phyloP scores from a whole-genome alignment of 176 grass and related monocot species.

The Melocanna baccifera region DNA sequence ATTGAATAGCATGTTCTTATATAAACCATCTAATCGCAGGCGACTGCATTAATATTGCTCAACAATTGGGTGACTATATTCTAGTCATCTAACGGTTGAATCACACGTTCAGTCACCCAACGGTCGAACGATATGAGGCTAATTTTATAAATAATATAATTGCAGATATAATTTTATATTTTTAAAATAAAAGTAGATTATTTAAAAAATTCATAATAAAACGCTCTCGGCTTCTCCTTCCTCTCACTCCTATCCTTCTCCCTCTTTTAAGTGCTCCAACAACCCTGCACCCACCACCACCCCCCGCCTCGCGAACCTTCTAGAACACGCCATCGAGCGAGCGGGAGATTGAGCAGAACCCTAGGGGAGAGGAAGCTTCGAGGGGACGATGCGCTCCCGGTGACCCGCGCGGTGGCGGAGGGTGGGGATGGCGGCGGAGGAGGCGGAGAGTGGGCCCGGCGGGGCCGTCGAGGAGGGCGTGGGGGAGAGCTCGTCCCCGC shows the following conservation, averaged over 20 bases:
- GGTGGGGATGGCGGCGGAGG: slow-evolving; percentile 26
- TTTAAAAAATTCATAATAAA: no score
- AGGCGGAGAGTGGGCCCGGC: not conserved
- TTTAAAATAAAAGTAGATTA: no score
- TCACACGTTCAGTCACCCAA: no score
- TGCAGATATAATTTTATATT: no score
- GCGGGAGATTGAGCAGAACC: slow-evolving; percentile 10
- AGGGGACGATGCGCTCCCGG: slow-evolving; percentile 29
- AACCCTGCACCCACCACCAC: not conserved
- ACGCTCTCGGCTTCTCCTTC: slow-evolving; percentile 9
- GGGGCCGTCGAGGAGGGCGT: slow-evolving; percentile 77
- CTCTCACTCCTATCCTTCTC: slow-evolving; percentile 26
- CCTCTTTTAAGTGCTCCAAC: not conserved
- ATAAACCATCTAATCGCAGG: no score
- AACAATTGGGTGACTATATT: no score
- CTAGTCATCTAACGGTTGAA: no score
- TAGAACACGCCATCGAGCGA: slow-evolving; percentile 20
- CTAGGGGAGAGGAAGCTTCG: not conserved
- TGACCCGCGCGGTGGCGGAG: slow-evolving; percentile 3
- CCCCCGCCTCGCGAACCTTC: slow-evolving; percentile 28
- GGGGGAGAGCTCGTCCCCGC: slow-evolving; percentile 91
- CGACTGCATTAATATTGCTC: no score
- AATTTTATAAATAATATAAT: no score
- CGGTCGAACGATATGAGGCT: no score
- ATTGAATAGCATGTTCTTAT: no score